A percentile compares a stretch with the other conserved stretches of the same genome.
These are phyloP conservation scores for Alloteropsis semialata DNA, from an alignment of 176 grass and related monocot genomes.

Conservation along the genomic window DNA sequence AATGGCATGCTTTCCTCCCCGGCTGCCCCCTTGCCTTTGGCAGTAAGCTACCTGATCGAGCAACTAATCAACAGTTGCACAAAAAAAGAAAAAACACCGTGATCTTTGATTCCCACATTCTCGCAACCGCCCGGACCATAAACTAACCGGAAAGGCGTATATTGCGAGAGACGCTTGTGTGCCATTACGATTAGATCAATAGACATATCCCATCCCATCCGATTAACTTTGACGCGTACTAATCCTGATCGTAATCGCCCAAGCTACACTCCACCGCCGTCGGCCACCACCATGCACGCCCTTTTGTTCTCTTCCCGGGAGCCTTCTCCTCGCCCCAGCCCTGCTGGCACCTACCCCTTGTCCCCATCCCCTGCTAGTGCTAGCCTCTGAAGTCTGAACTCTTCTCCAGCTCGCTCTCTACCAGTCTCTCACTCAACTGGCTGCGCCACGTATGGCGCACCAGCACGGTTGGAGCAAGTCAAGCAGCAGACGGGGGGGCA, in stretches of 20 bases:
- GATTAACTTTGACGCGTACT: not conserved
- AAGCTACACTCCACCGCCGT: conserved; percentile 18
- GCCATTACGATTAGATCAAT: not conserved
- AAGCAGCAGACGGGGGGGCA: not conserved
- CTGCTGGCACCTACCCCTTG: conserved; percentile 21
- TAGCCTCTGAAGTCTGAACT: too few relatives aligned
- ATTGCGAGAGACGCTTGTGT: not conserved
- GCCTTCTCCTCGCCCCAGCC: not conserved
- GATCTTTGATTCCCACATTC: not conserved
- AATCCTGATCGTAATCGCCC: not conserved
- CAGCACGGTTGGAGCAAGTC: not conserved
- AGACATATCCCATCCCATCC: not conserved
- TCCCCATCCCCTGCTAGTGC: not conserved
- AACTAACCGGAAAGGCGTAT: conserved; percentile 4
- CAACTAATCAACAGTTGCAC: conserved; percentile 26
- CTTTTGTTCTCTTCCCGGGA: not conserved
- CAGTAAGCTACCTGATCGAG: not conserved
- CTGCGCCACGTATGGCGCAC: not conserved
- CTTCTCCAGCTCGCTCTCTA: not conserved
- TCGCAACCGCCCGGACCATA: not conserved
- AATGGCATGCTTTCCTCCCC: not conserved
- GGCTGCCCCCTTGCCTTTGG: conserved; percentile 8
- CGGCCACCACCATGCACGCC: not conserved
- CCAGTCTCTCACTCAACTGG: conserved; percentile 1
- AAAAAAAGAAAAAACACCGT: conserved; percentile 36